phyloP scores from a whole-genome alignment of 306 rosid species.

The Cicer bijugum region DNA sequence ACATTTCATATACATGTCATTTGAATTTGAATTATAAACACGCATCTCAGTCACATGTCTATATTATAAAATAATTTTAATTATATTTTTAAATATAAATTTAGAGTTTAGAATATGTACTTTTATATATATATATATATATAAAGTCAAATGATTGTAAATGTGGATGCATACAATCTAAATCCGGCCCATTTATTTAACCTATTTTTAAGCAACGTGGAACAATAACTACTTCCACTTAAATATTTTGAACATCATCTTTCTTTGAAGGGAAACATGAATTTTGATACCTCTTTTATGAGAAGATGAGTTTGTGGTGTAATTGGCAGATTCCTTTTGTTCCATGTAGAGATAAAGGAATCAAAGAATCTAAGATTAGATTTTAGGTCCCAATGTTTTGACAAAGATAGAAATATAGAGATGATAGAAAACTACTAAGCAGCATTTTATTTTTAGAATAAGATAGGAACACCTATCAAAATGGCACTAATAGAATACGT shows the following conservation, averaged over 20 bases:
- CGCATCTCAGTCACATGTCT: too few species aligned
- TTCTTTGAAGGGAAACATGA: slow-evolving; percentile 8
- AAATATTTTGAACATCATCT: background rate
- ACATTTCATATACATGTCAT: too few species aligned
- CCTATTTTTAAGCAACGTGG: background rate
- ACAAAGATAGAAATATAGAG: slow-evolving; percentile 45
- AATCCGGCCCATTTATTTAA: too few species aligned
- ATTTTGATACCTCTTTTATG: slow-evolving; percentile 32
- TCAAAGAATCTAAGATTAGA: slow-evolving; percentile 89
- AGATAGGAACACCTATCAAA: slow-evolving; percentile 46
- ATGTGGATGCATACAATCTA: too few species aligned
- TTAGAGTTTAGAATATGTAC: too few species aligned
- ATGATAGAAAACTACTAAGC: slow-evolving; percentile 47
- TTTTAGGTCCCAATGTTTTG: slow-evolving; percentile 66
- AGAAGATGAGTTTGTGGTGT: slow-evolving; percentile 47
- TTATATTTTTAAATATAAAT: too few species aligned
- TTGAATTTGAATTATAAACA: too few species aligned
- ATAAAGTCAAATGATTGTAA: too few species aligned
- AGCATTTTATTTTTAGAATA: slow-evolving; percentile 35
- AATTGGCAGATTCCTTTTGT: slow-evolving; percentile 94
- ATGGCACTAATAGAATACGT: slow-evolving; percentile 16
- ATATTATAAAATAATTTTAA: too few species aligned
- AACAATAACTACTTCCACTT: background rate
- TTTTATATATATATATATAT: too few species aligned
- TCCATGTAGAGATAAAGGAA: slow-evolving; percentile 73